Evolutionary conservation across 2,329 filamentous ascomycete species (phyloP).

Genomic region (Trichophyton benhamiae): DNA sequence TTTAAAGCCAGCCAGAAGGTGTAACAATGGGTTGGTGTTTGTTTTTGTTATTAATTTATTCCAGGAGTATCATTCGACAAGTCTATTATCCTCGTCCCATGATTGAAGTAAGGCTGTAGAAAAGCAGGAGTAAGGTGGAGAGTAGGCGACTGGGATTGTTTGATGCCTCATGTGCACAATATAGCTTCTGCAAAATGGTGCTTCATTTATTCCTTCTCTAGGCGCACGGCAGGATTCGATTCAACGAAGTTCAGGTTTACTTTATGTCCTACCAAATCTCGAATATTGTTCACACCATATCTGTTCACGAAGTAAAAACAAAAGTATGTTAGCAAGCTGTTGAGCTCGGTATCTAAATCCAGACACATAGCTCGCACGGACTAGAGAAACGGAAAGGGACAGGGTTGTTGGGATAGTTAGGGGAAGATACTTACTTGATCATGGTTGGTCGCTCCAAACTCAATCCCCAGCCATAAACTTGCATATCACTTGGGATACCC

Average conservation of each 20-base stretch:
- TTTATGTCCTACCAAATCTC: conserved; percentile 86
- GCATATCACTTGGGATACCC: conserved; percentile 82
- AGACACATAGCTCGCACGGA: background rate
- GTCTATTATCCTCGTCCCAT: background rate
- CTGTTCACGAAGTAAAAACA: conserved; percentile 20
- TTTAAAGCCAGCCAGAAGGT: background rate
- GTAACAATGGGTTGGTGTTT: background rate
- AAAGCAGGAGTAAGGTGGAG: background rate
- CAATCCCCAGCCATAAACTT: conserved; percentile 88
- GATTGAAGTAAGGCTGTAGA: background rate
- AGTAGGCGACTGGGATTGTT: background rate
- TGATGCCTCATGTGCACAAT: background rate
- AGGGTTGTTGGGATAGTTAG: too few relatives aligned
- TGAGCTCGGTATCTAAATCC: conserved; percentile 6
- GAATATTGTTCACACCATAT: conserved; percentile 73
- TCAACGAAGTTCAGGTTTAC: conserved; percentile 89
- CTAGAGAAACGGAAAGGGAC: conserved; percentile 10
- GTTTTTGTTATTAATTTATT: background rate
- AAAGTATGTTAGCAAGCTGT: conserved; percentile 6
- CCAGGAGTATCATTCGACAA: background rate
- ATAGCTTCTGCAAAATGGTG: background rate
- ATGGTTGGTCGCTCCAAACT: conserved; percentile 90
- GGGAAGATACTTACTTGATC: conserved; percentile 60
- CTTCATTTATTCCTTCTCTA: conserved; percentile 60
- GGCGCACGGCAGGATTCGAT: conserved; percentile 75